Conservation (phyloP, 2,329 filamentous ascomycete species). For the Alternaria consortialis region DNA sequence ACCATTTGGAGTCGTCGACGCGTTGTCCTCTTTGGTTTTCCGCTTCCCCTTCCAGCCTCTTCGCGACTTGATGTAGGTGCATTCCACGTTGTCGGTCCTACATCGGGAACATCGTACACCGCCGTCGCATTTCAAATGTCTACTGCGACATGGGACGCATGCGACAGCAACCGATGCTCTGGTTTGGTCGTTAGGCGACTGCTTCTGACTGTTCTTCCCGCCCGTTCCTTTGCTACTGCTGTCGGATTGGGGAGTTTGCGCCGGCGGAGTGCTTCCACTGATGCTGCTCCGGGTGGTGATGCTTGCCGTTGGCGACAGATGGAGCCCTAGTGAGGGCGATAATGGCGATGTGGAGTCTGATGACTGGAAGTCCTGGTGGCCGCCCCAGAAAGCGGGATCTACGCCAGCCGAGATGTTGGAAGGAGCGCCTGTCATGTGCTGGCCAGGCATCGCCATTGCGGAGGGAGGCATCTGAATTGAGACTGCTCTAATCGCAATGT, state of each 20-base stretch:
- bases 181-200: conserved; percentile 27
- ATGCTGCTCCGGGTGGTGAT: conserved; percentile 43
- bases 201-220: conserved; percentile 33
- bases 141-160: conserved; percentile 61
- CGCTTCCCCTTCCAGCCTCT: conserved; percentile 60
- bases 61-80: conserved; percentile 62
- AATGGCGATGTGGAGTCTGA: conserved; percentile 35
- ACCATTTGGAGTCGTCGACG: conserved; percentile 33
- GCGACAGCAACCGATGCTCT: conserved; percentile 54
- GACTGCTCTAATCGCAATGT: conserved; percentile 2
- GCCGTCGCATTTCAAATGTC: conserved; percentile 64
- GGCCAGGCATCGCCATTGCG: conserved; percentile 41
- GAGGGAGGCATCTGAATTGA: conserved; percentile 27
- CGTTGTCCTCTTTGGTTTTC: conserved; percentile 47
- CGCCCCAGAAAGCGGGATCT: conserved; percentile 47
- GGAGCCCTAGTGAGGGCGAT: conserved; percentile 35
- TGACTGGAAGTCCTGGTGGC: conserved; percentile 34
- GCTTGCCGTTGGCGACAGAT: conserved; percentile 43
- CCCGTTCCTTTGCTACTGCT: conserved; percentile 26
- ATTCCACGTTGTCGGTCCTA: conserved; percentile 54
- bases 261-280: conserved; percentile 40
- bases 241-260: conserved; percentile 44
- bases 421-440: conserved; percentile 34
- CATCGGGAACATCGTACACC: conserved; percentile 61
- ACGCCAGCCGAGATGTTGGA: conserved; percentile 37